Base-by-base conservation (phyloP, 1,139 yeast genomes). In the Scheffersomyces segobiensis region DNA sequence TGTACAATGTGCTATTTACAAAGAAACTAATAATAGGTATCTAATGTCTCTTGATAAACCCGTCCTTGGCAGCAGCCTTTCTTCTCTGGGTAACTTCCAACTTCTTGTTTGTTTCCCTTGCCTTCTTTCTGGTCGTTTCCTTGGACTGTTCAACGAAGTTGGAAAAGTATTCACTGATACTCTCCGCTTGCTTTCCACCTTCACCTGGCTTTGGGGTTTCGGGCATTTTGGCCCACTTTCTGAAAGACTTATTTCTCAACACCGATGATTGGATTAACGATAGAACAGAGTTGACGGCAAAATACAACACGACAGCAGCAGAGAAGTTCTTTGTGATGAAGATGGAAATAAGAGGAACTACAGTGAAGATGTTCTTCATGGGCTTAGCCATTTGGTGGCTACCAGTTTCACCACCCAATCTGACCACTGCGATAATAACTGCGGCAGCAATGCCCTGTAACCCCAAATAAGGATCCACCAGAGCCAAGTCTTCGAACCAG, bases 391-490 rank as follows among this genome's bases (percentile, higher is more conserved):
- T 86, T 49, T 72, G 71, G 59, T 85, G 86, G 53, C 89, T 88
- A 58, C 97, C 98, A 20, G 96, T 89, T 73, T 95, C 98, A 64
- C 98, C 98, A 60, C 98, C 99, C 50, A 87, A 76, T 74, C 88
- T 85, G 71, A 95, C 85, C 71, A 95, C 87, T 2, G 84, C 81
- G 56, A 91, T 84, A 60, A 93, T 89, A 26, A 90, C 82, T 19
- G 86, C 83, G n/a, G 97, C 97, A 18, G 98, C 88, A 55, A 92
- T 77, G 55, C 89, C 76, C 70, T 93, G 99, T 62, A 95, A 80
- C 8, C 97, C 98, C 60, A 91, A 79, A 75, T 90, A 95, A 2
- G 98, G 98, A 72, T 95, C 99, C 2, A 97, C 88, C 49, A 86
- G 88, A 19, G 90, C 81, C 67, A 95, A 82, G 72, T 95, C 89